Conservation (phyloP, 805 yeast genomes). For the Ogataea nonfermentans region DNA sequence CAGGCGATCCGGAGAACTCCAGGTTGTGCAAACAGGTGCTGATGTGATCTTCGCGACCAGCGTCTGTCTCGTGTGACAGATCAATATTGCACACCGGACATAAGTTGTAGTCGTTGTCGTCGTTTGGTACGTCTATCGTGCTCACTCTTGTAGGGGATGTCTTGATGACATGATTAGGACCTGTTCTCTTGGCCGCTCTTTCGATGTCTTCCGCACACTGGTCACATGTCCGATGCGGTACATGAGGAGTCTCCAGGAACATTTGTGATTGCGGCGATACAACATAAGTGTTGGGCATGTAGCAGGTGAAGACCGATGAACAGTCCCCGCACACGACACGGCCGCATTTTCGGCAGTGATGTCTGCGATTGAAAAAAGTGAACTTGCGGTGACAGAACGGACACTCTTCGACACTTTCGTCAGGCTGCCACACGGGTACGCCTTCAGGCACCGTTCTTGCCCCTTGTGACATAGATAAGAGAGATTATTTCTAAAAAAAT, state of each 20-base stretch:
- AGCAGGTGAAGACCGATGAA: conserved; percentile 50
- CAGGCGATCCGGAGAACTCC: conserved; percentile 62
- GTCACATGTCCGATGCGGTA: conserved; percentile 72
- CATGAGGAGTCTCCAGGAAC: conserved; percentile 48
- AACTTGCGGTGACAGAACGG: conserved; percentile 51
- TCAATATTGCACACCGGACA: conserved; percentile 46
- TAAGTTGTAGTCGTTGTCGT: conserved; percentile 33
- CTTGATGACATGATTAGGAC: conserved; percentile 15
- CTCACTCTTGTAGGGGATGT: conserved; percentile 16
- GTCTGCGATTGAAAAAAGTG: conserved; percentile 66
- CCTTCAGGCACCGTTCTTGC: conserved; percentile 17
- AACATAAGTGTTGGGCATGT: conserved; percentile 58
- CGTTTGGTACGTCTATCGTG: conserved; percentile 16
- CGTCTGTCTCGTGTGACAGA: conserved; percentile 24
- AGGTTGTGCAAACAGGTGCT: conserved; percentile 61
- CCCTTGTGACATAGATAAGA: conserved; percentile 8
- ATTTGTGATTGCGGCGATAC: conserved; percentile 52
- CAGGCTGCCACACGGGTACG: conserved; percentile 70
- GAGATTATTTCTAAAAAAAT: neutral
- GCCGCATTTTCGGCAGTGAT: conserved; percentile 84
- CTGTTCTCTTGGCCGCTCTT: conserved; percentile 38
- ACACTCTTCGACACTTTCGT: conserved; percentile 51
- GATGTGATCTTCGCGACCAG: conserved; percentile 63
- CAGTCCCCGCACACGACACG: conserved; percentile 72
- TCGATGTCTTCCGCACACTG: conserved; percentile 61